Evolutionary conservation across 257 asterid genomes (phyloP).

Genomic region (Fraxinus quadrangulata): DNA sequence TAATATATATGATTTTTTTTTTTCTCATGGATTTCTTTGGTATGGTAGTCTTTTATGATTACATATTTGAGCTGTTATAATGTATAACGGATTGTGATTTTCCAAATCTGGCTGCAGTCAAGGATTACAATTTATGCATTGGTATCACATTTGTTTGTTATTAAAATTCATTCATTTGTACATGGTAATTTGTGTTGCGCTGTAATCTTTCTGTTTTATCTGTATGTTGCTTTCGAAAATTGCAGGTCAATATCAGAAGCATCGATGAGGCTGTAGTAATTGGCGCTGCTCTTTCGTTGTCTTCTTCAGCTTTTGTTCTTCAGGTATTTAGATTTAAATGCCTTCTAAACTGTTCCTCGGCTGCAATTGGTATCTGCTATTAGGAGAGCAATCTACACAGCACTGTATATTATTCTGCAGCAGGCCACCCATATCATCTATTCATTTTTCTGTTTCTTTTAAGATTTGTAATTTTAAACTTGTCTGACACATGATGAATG

Average conservation of each 20-base stretch:
- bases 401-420: neutral
- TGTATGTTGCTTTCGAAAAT: constrained; percentile 15
- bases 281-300: constrained; percentile 96
- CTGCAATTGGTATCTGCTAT: neutral
- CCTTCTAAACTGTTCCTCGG: constrained; percentile 14
- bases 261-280: constrained; percentile 97
- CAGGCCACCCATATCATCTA: neutral
- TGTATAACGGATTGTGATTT: neutral
- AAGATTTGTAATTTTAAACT: constrained; percentile 8
- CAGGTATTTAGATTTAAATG: constrained; percentile 62
- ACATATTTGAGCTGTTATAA: neutral
- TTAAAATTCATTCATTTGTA: neutral
- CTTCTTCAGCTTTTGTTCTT: constrained; percentile 98
- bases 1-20: too few relatives aligned
- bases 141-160: neutral
- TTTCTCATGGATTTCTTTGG: neutral
- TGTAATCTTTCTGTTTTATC: constrained; percentile 21
- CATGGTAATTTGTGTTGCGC: neutral
- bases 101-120: neutral
- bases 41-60: neutral
- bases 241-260: constrained; percentile 96
- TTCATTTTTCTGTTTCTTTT: neutral
- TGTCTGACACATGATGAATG: neutral
- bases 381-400: neutral
- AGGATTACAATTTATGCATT: constrained; percentile 2